Percentiles rank a stretch among this genome's conserved stretches.
Conservation (phyloP, 148 eudicot species). For the Dysphania ambrosioides region DNA sequence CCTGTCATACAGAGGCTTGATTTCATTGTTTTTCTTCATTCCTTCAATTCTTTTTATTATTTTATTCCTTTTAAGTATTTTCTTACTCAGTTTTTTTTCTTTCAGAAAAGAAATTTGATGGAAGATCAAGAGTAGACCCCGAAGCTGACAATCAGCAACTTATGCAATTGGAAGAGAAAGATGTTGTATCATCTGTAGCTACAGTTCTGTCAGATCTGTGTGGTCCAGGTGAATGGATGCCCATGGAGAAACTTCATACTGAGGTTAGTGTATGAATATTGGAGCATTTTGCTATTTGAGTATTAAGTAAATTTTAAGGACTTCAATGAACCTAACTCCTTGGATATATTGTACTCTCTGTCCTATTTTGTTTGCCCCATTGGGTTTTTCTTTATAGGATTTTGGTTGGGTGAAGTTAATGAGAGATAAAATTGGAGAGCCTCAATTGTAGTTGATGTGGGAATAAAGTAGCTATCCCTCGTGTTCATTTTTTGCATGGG, state of each 20-base stretch:
- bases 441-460: too few species aligned
- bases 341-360: background rate
- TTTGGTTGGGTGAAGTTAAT: too few species aligned
- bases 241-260: conserved; percentile 84
- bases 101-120: conserved; percentile 70
- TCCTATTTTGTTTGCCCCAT: too few species aligned
- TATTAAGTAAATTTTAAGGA: background rate
- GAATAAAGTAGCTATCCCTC: too few species aligned
- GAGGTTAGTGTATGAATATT: conserved; percentile 49
- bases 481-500: too few species aligned
- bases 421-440: too few species aligned
- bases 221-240: conserved; percentile 97
- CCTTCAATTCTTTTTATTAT: background rate
- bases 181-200: conserved; percentile 82
- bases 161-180: conserved; percentile 75
- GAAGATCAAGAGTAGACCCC: conserved; percentile 67
- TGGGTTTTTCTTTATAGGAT: too few species aligned
- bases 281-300: background rate
- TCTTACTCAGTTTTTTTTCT: background rate
- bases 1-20: too few species aligned
- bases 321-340: background rate
- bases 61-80: too few species aligned
- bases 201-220: conserved; percentile 77
- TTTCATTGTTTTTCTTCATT: too few species aligned
- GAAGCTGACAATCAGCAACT: conserved; percentile 77